Base-by-base conservation (phyloP, 208 protist genomes). In the Dictyostelium gargantuum region DNA sequence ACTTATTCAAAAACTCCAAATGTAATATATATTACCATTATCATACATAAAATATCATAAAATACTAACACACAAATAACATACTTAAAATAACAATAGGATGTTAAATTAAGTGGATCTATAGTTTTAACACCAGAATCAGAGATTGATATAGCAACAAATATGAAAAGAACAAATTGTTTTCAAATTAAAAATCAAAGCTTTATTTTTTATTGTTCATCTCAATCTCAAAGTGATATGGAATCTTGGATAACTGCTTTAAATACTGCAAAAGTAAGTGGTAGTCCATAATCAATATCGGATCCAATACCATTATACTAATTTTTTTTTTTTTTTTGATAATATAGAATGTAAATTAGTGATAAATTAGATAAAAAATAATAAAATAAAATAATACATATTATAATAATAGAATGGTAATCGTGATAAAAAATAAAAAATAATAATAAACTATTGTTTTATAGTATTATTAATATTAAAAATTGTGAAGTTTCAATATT, bases 141-240 rank as follows among this genome's bases (percentile, higher is more conserved):
- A 29, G 61, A 89, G 66, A 40, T 89, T 4, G 82, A 89, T 77
- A 89, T 89, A 48, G 82, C 82, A 48, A 89, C 82, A 10, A 77
- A 48, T 35, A 79, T 89, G 68, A 89, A 89, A 61, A 56, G 82
- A 52, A 89, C 82, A 42, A 89, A 89, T 40, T 89, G 82, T 75
- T 89, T 89, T 6, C 82, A 89, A 66, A 89, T 89, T 29, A 89
- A 63, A 66, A 58, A 63, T 23, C 32, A 89, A 35, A 29, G 26
- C 9, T 66, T 89, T 35, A 35, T 89, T 29, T 89, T 89, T 56
- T n/a, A 52, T 56, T 89, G 82, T 52, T 66, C 68, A 0, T 72
- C 82, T 11, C 66, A 89, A 63, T 89, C 82, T 21, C 21, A 48
- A 9, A 50, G 40, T 48, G 82, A 89, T 40, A 76, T 89, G 68